Conservation (phyloP, 2,329 filamentous ascomycete genomes). For the Fusarium vanettenii region DNA sequence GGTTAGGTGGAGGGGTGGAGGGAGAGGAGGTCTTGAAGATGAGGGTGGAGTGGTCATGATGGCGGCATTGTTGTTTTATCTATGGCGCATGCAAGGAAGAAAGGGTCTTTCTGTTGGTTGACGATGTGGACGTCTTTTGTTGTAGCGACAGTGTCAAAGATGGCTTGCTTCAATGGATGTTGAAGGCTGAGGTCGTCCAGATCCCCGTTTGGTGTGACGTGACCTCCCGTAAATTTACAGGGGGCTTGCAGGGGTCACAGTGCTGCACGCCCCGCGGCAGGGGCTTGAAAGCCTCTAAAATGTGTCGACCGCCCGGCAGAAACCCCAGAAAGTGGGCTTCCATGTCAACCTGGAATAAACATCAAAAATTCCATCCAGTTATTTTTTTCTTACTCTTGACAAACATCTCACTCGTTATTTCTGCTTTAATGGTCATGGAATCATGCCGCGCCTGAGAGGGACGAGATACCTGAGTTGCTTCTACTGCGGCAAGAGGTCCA, state of each 20-base stretch:
- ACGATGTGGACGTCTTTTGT: background rate
- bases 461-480: constrained; percentile 74
- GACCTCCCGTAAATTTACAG: constrained; percentile 14
- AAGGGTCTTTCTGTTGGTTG: background rate
- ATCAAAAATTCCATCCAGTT: constrained; percentile 2
- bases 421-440: constrained; percentile 28
- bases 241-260: constrained; percentile 22
- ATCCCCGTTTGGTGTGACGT: constrained; percentile 22
- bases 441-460: constrained; percentile 58
- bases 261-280: constrained; percentile 16
- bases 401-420: background rate
- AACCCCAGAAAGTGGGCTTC: constrained; percentile 38
- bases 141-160: background rate
- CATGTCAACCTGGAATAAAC: constrained; percentile 29
- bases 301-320: constrained; percentile 51
- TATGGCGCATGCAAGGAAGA: background rate
- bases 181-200: background rate
- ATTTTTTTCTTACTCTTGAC: background rate
- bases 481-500: constrained; percentile 81
- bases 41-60: constrained; percentile 42
- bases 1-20: constrained; percentile 75
- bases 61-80: constrained; percentile 34
- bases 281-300: constrained; percentile 21
- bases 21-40: constrained; percentile 32
- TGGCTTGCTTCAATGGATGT: background rate